These are phyloP conservation scores for Artemisia argyi DNA, from an alignment of 129 eudicot species.

Conservation along the genomic window DNA sequence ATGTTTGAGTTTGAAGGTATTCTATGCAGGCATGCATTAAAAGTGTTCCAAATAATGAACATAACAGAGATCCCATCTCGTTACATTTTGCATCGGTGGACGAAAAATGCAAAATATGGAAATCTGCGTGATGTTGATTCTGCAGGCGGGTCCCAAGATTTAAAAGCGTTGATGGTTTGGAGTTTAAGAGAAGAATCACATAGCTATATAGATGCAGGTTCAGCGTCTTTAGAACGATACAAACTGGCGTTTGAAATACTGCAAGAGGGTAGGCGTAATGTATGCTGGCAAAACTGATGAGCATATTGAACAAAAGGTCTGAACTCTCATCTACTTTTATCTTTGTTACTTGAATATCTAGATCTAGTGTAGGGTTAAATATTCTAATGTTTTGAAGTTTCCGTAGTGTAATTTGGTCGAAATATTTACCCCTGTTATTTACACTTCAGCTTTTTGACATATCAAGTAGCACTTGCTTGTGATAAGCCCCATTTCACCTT, in stretches of 20 bases:
- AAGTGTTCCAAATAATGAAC: constrained; percentile 77
- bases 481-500: constrained; percentile 6
- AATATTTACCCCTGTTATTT: constrained; percentile 18
- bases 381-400: constrained; percentile 23
- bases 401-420: constrained; percentile 17
- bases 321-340: constrained; percentile 6
- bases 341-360: constrained; percentile 10
- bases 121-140: constrained; percentile 64
- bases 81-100: constrained; percentile 75
- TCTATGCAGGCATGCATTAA: constrained; percentile 75
- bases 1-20: constrained; percentile 89
- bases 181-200: constrained; percentile 84
- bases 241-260: constrained; percentile 86
- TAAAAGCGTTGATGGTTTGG: constrained; percentile 71
- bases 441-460: constrained; percentile 13
- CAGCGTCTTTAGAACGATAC: constrained; percentile 69
- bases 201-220: constrained; percentile 74
- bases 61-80: constrained; percentile 80
- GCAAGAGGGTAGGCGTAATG: constrained; percentile 84
- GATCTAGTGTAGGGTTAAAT: constrained; percentile 25
- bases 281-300: constrained; percentile 74
- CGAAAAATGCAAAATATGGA: constrained; percentile 68
- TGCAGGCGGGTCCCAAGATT: constrained; percentile 63
- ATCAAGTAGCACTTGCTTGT: constrained; percentile 21
- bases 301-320: constrained; percentile 29